phyloP scores from a whole-genome alignment of 495 filamentous ascomycete genomes.

The Aspergillus kassunensis region DNA sequence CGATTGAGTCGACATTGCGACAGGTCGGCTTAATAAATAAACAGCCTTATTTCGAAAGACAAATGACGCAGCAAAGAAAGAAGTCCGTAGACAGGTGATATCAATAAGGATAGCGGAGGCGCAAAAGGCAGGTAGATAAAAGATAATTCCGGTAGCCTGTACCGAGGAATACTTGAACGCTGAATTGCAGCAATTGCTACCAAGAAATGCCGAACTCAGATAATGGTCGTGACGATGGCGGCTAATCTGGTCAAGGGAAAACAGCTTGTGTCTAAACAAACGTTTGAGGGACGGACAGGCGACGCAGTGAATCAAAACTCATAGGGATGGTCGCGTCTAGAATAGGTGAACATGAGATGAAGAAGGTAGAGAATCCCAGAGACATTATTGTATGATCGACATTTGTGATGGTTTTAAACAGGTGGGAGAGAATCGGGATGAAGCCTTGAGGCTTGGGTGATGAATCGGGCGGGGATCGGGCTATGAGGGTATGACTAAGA shows the following conservation, averaged over 20 bases:
- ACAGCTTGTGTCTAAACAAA: constrained; percentile 14
- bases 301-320: constrained; percentile 14
- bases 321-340: constrained; percentile 21
- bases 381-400: constrained; percentile 15
- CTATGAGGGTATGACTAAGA: constrained; percentile 12
- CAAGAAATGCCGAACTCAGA: constrained; percentile 1
- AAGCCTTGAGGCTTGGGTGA: constrained; percentile 3
- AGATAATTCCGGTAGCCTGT: constrained; percentile 36
- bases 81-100: not conserved
- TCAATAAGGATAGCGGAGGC: constrained; percentile 17
- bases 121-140: constrained; percentile 13
- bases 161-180: constrained; percentile 16
- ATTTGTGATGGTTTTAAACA: constrained; percentile 6
- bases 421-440: constrained; percentile 1
- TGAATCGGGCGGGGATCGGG: constrained; percentile 9
- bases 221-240: constrained; percentile 1
- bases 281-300: constrained; percentile 13
- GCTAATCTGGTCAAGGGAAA: constrained; percentile 10
- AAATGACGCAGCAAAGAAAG: constrained; percentile 14
- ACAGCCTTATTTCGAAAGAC: constrained; percentile 30
- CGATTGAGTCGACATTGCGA: constrained; percentile 43
- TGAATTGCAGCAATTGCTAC: constrained; percentile 18
- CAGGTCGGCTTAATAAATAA: constrained; percentile 44
- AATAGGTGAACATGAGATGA: constrained; percentile 7
- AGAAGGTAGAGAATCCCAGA: not conserved